Base-by-base conservation (phyloP, 1,284 basidiomycete genomes). In the Microbotryomycetes sp. region DNA sequence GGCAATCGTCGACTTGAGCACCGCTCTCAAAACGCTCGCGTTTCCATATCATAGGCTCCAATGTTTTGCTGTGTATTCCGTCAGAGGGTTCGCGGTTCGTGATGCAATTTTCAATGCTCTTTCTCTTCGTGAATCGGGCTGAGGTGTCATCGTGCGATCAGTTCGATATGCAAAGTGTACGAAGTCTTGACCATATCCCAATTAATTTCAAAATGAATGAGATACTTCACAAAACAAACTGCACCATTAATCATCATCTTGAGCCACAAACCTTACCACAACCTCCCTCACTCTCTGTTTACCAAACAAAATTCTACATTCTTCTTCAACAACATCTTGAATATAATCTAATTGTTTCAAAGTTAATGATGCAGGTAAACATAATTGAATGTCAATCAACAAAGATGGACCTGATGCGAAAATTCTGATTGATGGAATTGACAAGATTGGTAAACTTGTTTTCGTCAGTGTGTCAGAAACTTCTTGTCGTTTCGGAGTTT, bases 341-440 rank as follows among this genome's bases (percentile, higher is more conserved):
- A 68, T 57, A 22, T 22, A 12, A 14, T 49, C 53, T 5, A 53
- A 56, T 15, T 66, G 46, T 23, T 31, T 26, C 36, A 68, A 49
- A 15, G 62, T 60, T 16, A 64, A 14, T 0, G 50, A 12, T 3
- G 46, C 2, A 2, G 67, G 67, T 2, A 68, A 55, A 49, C 58
- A 58, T 28, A 68, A 30, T 5, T 48, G 29, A 26, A 68, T 29
- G 49, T 68, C 67, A 49, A 68, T 49, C 2, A 68, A 59, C 49
- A 68, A 52, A 0, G 62, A 60, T 0, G 67, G 67, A 16, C 67
- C 67, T 0, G 62, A 64, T 5, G 64, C 59, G 53, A 68, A 63
- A 32, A 68, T 32, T 3, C 67, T 54, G 53, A 66, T 54, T 3
- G 60, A 58, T 3, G 62, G 67, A 56, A 68, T 63, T 1, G 59